Evolutionary conservation across 306 rosid species (phyloP).

Genomic region (Adenanthera pavonina): DNA sequence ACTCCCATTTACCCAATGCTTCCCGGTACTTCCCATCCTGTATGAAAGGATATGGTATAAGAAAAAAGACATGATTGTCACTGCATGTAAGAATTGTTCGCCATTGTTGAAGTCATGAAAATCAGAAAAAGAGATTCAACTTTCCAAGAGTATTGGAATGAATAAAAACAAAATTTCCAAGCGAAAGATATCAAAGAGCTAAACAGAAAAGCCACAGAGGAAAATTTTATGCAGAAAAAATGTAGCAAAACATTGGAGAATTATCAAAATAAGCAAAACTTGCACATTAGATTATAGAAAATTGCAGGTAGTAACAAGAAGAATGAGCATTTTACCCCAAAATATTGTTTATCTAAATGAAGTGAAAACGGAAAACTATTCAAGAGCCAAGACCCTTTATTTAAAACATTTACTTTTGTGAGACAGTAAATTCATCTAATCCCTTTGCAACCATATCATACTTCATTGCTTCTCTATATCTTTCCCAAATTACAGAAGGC

Average conservation of each 20-base stretch:
- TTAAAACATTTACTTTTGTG: background rate
- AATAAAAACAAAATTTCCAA: background rate
- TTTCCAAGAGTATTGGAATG: background rate
- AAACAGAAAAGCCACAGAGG: slow-evolving; percentile 20
- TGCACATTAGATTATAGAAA: background rate
- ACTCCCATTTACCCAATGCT: slow-evolving; percentile 91
- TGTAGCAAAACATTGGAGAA: slow-evolving; percentile 6
- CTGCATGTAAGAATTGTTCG: background rate
- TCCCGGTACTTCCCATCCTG: slow-evolving; percentile 79
- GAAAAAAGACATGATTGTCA: slow-evolving; percentile 29
- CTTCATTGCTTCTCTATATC: background rate
- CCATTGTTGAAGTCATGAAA: slow-evolving; percentile 14
- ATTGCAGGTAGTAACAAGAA: background rate
- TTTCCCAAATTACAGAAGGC: slow-evolving; percentile 3
- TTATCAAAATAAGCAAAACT: background rate
- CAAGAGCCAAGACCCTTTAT: background rate
- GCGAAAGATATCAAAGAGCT: background rate
- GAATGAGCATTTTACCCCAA: background rate
- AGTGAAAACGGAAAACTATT: background rate
- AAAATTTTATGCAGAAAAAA: background rate
- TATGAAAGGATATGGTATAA: slow-evolving; percentile 20
- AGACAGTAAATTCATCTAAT: background rate
- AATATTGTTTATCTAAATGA: slow-evolving; percentile 4
- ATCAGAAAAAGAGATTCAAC: slow-evolving; percentile 3
- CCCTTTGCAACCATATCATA: background rate